Evolutionary conservation across 305 asterid species (phyloP).

Genomic region (Fraxinus platypoda): DNA sequence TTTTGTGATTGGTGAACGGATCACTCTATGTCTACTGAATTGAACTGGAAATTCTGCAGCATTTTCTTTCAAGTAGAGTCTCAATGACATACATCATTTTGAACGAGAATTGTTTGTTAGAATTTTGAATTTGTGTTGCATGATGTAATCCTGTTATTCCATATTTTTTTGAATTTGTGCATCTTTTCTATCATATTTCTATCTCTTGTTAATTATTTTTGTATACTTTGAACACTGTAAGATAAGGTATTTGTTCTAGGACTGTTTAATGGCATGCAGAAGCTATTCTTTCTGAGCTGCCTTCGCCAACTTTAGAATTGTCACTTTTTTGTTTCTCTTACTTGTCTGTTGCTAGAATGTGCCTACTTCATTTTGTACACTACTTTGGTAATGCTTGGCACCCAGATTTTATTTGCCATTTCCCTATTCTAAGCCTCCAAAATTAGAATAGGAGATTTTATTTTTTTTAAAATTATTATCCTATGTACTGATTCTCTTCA

Average conservation of each 20-base stretch:
- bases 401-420: not conserved
- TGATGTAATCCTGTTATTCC: not conserved
- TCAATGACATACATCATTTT: not conserved
- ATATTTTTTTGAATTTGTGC: not conserved
- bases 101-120: not conserved
- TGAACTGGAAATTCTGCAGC: not conserved
- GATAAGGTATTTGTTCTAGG: not conserved
- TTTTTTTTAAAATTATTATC: not conserved
- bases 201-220: not conserved
- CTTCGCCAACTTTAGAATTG: not conserved
- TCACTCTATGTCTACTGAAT: not conserved
- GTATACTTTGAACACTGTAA: not conserved
- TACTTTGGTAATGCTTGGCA: constrained; percentile 6
- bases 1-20: not conserved
- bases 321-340: not conserved
- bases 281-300: constrained; percentile 9
- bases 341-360: not conserved
- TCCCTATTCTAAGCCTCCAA: not conserved
- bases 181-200: not conserved
- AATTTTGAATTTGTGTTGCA: not conserved
- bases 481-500: not conserved
- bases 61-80: not conserved
- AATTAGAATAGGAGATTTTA: not conserved
- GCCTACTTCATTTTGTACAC: constrained; percentile 10
- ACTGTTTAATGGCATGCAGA: not conserved